These are phyloP conservation scores for Penicillium taxi DNA, from an alignment of 495 filamentous ascomycete species.

Conservation along the genomic window DNA sequence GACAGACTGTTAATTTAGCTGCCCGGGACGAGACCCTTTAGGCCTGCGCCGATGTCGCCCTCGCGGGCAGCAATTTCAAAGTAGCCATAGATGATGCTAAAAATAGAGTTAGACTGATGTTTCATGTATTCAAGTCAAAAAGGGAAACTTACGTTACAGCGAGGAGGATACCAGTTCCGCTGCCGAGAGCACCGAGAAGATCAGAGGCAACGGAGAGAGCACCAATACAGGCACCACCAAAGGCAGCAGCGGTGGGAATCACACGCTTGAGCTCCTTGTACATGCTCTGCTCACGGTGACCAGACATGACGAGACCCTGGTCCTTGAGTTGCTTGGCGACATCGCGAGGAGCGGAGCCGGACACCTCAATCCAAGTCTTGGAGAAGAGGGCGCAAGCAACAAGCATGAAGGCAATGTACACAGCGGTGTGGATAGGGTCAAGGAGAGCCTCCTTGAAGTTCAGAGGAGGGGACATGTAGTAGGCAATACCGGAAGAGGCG, in stretches of 20 bases:
- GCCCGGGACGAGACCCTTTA: conserved; percentile 76
- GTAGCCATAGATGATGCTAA: conserved; percentile 95
- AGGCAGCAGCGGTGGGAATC: conserved; percentile 95
- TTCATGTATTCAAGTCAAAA: neutral
- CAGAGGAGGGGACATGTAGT: conserved; percentile 98
- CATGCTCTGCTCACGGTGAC: conserved; percentile 99
- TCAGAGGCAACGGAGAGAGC: conserved; percentile 92
- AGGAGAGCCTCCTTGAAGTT: conserved; percentile 95
- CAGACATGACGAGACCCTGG: conserved; percentile 98
- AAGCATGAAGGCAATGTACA: conserved; percentile 96
- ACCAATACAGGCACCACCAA: conserved; percentile 98
- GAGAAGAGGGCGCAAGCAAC: conserved; percentile 96
- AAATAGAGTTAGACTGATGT: conserved; percentile 13
- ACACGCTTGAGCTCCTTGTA: conserved; percentile 99
- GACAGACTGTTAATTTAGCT: conserved; percentile 29
- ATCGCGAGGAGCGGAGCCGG: conserved; percentile 91
- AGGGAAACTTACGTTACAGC: conserved; percentile 84
- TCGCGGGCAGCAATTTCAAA: conserved; percentile 99
- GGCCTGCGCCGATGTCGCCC: conserved; percentile 76
- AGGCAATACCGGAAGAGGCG: conserved; percentile 84
- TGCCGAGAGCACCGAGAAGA: conserved; percentile 91
- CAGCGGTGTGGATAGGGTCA: conserved; percentile 91
- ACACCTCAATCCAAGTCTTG: conserved; percentile 99
- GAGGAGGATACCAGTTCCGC: conserved; percentile 93
- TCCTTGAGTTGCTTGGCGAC: conserved; percentile 99